phyloP scores from a whole-genome alignment of 2,329 filamentous ascomycete species.

The Sordariomycetes sp. region DNA sequence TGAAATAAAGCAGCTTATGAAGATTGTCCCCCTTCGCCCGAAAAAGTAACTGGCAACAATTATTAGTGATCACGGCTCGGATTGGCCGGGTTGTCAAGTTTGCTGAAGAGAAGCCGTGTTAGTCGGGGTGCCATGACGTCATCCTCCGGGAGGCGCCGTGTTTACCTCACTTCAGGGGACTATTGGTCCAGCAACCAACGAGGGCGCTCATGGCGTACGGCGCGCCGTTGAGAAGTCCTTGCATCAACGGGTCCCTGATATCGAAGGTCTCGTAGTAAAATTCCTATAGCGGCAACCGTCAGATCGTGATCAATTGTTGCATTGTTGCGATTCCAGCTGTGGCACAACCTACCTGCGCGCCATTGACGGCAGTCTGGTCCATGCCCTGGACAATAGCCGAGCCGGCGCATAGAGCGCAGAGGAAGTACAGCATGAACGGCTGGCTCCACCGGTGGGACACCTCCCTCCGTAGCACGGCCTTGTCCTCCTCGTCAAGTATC shows the following conservation, averaged over 20 bases:
- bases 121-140: no score
- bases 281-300: slow-evolving; percentile 14
- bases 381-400: slow-evolving; percentile 54
- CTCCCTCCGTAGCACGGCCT: slow-evolving; percentile 16
- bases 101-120: no score
- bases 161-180: slow-evolving; percentile 30
- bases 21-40: slow-evolving; percentile 54
- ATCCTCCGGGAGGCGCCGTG: no score
- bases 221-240: slow-evolving; percentile 44
- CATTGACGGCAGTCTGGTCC: slow-evolving; percentile 56
- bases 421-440: slow-evolving; percentile 21
- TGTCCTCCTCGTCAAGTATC: slow-evolving; percentile 16
- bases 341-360: slow-evolving; percentile 48
- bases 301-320: not conserved
- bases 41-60: slow-evolving; percentile 29
- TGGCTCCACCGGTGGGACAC: slow-evolving; percentile 19
- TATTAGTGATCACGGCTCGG: no score
- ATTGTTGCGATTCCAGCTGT: not conserved
- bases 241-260: slow-evolving; percentile 28
- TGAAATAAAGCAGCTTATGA: slow-evolving; percentile 47
- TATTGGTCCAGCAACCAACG: slow-evolving; percentile 22
- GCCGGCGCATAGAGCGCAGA: slow-evolving; percentile 21
- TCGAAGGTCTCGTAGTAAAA: slow-evolving; percentile 20
- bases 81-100: no score
- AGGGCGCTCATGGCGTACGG: slow-evolving; percentile 41